These are phyloP conservation scores for Saturnispora besseyi DNA, from an alignment of 805 yeast species.

Conservation along the genomic window DNA sequence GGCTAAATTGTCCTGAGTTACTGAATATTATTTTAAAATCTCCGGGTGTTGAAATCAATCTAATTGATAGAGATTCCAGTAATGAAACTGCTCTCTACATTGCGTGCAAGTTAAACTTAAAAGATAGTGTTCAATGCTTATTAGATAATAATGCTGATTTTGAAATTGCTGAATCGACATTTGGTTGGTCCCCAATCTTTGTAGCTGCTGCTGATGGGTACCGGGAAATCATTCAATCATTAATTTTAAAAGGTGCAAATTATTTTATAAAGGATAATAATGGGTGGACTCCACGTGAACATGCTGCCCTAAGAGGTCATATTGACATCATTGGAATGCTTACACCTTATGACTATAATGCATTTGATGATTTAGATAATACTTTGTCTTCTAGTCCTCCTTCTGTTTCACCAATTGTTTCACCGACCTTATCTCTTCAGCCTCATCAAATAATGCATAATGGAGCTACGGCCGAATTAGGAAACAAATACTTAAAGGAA, in stretches of 20 bases:
- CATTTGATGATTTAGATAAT: conserved; percentile 20
- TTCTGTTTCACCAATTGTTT: conserved; percentile 25
- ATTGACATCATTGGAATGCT: conserved; percentile 57
- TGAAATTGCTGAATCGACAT: conserved; percentile 66
- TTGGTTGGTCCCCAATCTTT: conserved; percentile 93
- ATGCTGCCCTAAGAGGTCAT: conserved; percentile 87
- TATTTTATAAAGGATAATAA: conserved; percentile 60
- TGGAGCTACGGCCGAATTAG: conserved; percentile 44
- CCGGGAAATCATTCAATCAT: conserved; percentile 42
- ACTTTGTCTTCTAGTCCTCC: conserved; percentile 16
- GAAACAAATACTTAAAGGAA: conserved; percentile 61
- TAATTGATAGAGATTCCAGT: conserved; percentile 45
- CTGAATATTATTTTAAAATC: conserved; percentile 43
- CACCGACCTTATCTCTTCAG: conserved; percentile 21
- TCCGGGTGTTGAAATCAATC: conserved; percentile 53
- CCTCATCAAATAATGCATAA: not conserved
- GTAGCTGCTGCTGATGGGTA: conserved; percentile 85
- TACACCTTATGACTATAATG: conserved; percentile 38
- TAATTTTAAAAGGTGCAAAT: conserved; percentile 47
- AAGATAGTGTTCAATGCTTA: conserved; percentile 44
- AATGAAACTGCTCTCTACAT: conserved; percentile 79
- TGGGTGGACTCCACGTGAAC: conserved; percentile 98
- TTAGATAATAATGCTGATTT: conserved; percentile 57
- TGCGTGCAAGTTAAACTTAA: conserved; percentile 57
- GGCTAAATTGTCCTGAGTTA: conserved; percentile 52